Percentiles rank a stretch among this genome's conserved stretches.
phyloP scores from a whole-genome alignment of 2,329 filamentous ascomycete species.

The Zasmidium angulare region DNA sequence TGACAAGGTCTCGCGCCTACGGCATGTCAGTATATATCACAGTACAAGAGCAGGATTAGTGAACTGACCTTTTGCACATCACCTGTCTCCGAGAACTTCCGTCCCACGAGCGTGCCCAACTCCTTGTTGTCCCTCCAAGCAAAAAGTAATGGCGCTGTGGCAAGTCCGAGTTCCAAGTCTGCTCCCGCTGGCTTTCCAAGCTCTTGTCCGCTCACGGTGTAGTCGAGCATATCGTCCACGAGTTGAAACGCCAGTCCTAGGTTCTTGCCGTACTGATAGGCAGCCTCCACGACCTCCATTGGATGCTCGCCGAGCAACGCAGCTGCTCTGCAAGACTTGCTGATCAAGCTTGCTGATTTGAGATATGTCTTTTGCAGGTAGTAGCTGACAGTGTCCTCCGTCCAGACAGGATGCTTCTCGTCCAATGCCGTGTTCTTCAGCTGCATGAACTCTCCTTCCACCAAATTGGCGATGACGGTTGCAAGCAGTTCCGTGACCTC shows the following conservation, averaged over 20 bases:
- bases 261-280: slow-evolving; percentile 91
- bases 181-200: slow-evolving; percentile 93
- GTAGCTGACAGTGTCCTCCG: slow-evolving; percentile 84
- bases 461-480: slow-evolving; percentile 94
- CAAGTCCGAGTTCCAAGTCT: slow-evolving; percentile 87
- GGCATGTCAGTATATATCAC: slow-evolving; percentile 24
- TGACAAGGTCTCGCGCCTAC: slow-evolving; percentile 83
- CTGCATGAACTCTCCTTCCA: slow-evolving; percentile 99
- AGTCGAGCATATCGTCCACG: slow-evolving; percentile 97
- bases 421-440: slow-evolving; percentile 92
- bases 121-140: slow-evolving; percentile 82
- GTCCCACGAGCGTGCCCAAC: slow-evolving; percentile 81
- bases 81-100: slow-evolving; percentile 81
- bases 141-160: slow-evolving; percentile 90
- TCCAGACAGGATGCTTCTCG: slow-evolving; percentile 80
- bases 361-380: slow-evolving; percentile 98
- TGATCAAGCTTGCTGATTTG: slow-evolving; percentile 93
- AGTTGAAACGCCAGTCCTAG: slow-evolving; percentile 93
- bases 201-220: slow-evolving; percentile 80
- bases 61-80: slow-evolving; percentile 77
- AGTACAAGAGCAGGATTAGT: not conserved
- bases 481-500: slow-evolving; percentile 94
- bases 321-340: slow-evolving; percentile 89
- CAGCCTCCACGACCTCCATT: slow-evolving; percentile 78
- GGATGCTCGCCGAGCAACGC: slow-evolving; percentile 80